Percentiles rank a stretch among this genome's conserved stretches.
Evolutionary conservation across 2,329 filamentous ascomycete species (phyloP).

Genomic region (Aureobasidium sp.): DNA sequence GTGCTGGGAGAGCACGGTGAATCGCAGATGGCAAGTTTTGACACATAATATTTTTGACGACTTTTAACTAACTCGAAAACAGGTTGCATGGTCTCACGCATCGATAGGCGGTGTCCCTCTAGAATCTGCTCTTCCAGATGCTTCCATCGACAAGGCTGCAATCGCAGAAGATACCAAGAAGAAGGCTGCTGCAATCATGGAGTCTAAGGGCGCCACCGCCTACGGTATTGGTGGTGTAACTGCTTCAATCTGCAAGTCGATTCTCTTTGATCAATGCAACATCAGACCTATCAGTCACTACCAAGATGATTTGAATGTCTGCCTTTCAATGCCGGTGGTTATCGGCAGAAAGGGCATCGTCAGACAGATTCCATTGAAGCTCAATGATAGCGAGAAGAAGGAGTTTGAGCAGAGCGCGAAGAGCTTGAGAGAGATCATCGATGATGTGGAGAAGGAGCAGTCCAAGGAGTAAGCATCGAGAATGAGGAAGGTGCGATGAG

Average conservation of each 20-base stretch:
- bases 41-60: neutral
- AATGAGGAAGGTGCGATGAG: neutral
- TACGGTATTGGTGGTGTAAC: slow-evolving; percentile 46
- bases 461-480: neutral
- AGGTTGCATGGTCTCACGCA: slow-evolving; percentile 41
- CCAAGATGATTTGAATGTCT: slow-evolving; percentile 42
- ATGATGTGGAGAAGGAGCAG: slow-evolving; percentile 32
- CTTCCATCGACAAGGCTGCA: slow-evolving; percentile 27
- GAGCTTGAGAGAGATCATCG: slow-evolving; percentile 31
- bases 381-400: slow-evolving; percentile 30
- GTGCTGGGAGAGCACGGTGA: slow-evolving; percentile 47
- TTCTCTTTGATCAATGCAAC: slow-evolving; percentile 42
- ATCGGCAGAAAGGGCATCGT: slow-evolving; percentile 43
- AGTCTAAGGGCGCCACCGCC: slow-evolving; percentile 44
- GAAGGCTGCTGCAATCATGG: slow-evolving; percentile 43
- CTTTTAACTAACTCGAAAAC: neutral
- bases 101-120: slow-evolving; percentile 39
- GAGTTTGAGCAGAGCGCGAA: slow-evolving; percentile 31
- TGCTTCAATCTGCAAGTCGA: slow-evolving; percentile 44
- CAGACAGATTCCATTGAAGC: slow-evolving; percentile 30
- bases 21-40: slow-evolving; percentile 35
- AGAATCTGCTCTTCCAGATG: slow-evolving; percentile 25
- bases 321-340: slow-evolving; percentile 45
- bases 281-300: slow-evolving; percentile 46
- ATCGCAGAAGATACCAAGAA: slow-evolving; percentile 41